Evolutionary conservation across 169 alveolate species (phyloP).

Genomic region (Cryptosporidium ubiquitum): DNA sequence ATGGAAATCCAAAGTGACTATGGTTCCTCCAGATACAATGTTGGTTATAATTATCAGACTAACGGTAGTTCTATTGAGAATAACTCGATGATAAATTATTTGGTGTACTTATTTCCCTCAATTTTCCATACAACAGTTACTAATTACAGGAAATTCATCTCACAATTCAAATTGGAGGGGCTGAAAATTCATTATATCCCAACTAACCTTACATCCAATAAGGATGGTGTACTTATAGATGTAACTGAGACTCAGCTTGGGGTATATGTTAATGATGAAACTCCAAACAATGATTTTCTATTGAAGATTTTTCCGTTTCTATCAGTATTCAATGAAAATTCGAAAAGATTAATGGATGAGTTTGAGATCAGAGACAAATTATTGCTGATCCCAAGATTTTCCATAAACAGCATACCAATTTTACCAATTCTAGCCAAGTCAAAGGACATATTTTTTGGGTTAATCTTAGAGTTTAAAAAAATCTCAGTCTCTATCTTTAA

Average conservation of each 20-base stretch:
- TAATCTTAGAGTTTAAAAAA: slow-evolving; percentile 20
- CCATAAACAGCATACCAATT: slow-evolving; percentile 33
- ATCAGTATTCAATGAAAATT: background rate
- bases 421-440: slow-evolving; percentile 41
- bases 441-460: slow-evolving; percentile 26
- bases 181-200: slow-evolving; percentile 57
- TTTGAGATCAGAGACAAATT: slow-evolving; percentile 22
- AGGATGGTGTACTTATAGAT: slow-evolving; percentile 43
- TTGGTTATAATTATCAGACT: background rate
- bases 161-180: slow-evolving; percentile 34
- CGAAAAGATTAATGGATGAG: slow-evolving; percentile 1
- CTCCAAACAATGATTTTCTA: slow-evolving; percentile 21
- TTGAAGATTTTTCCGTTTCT: slow-evolving; percentile 28
- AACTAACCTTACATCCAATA: slow-evolving; percentile 20
- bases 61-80: background rate
- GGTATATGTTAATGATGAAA: slow-evolving; percentile 4
- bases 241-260: slow-evolving; percentile 32
- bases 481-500: slow-evolving; percentile 42
- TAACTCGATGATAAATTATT: background rate
- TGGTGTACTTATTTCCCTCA: slow-evolving; percentile 39
- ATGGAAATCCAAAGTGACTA: slow-evolving; percentile 26
- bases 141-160: slow-evolving; percentile 36
- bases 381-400: slow-evolving; percentile 27
- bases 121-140: slow-evolving; percentile 14
- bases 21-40: slow-evolving; percentile 26